Evolutionary conservation across 1,284 basidiomycete genomes (phyloP).

Genomic region (Austroboletus olivaceoglutinosus): DNA sequence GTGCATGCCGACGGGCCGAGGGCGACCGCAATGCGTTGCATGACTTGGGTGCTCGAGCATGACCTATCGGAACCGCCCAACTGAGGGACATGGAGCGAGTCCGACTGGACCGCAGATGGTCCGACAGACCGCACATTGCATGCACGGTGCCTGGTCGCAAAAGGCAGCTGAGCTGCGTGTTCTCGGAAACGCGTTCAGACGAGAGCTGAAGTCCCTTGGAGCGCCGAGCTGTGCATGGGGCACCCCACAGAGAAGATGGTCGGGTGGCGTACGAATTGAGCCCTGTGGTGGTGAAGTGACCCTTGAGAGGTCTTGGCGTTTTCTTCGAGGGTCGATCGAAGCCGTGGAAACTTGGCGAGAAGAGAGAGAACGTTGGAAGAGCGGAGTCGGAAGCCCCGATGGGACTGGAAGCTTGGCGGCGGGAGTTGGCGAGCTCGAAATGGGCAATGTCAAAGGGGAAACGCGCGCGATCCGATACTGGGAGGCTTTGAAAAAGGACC

Average conservation of each 20-base stretch:
- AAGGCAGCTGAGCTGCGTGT: slow-evolving; percentile 11
- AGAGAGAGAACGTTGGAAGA: slow-evolving; percentile 12
- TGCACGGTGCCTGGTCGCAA: not conserved
- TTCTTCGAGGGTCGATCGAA: slow-evolving; percentile 24
- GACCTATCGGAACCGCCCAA: slow-evolving; percentile 6
- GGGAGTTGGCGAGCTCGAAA: slow-evolving; percentile 10
- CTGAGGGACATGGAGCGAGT: slow-evolving; percentile 1
- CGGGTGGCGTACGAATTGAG: slow-evolving; percentile 10
- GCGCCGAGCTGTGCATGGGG: slow-evolving; percentile 13
- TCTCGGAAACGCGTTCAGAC: too few species aligned
- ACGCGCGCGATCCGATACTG: slow-evolving; percentile 6
- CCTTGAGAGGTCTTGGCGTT: slow-evolving; percentile 11
- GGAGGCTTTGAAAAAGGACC: slow-evolving; percentile 3
- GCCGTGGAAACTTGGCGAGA: slow-evolving; percentile 11
- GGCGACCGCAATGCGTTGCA: not conserved
- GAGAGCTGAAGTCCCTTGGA: not conserved
- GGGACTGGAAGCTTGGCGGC: slow-evolving; percentile 26
- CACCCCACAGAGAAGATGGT: not conserved
- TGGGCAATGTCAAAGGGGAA: slow-evolving; percentile 14
- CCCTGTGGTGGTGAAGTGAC: not conserved
- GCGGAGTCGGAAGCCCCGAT: slow-evolving; percentile 33
- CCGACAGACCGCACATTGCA: slow-evolving; percentile 2
- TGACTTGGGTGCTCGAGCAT: not conserved
- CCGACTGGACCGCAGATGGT: slow-evolving; percentile 8
- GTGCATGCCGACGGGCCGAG: slow-evolving; percentile 12